phyloP scores from a whole-genome alignment of 257 asterid genomes.

The Verbascum thapsus region DNA sequence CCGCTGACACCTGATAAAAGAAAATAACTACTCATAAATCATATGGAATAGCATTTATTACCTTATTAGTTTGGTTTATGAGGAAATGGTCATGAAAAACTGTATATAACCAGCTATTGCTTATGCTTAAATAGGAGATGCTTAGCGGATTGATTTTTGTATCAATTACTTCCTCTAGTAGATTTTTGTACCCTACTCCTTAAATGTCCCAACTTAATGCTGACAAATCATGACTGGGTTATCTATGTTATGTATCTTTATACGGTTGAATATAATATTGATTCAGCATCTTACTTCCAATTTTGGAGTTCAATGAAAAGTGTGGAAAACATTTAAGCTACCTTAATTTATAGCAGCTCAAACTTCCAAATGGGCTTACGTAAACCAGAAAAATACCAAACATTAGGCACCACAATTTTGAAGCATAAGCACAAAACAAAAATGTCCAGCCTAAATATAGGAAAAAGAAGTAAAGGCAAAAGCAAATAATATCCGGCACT shows the following conservation, averaged over 20 bases:
- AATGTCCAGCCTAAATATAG: neutral
- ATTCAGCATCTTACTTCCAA: neutral
- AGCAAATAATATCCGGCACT: neutral
- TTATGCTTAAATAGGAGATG: conserved; percentile 18
- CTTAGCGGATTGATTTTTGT: neutral
- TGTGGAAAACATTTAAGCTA: neutral
- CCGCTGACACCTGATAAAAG: conserved; percentile 65
- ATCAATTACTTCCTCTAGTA: conserved; percentile 1
- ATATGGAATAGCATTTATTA: too few relatives aligned
- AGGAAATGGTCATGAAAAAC: conserved; percentile 3
- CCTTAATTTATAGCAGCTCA: conserved; percentile 2
- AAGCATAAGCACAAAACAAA: conserved; percentile 1
- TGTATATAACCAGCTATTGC: neutral
- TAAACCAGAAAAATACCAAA: conserved; percentile 2
- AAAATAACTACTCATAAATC: conserved; percentile 1
- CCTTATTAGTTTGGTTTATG: too few relatives aligned
- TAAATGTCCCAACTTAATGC: conserved; percentile 7
- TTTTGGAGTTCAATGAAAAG: neutral
- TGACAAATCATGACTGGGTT: conserved; percentile 3
- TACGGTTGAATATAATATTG: neutral
- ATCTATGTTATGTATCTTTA: neutral
- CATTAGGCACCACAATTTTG: neutral
- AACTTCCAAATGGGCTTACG: neutral
- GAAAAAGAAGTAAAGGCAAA: neutral
- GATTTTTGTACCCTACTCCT: neutral